Conservation (phyloP, 306 rosid species). For the Herpetospermum pedunculosum region DNA sequence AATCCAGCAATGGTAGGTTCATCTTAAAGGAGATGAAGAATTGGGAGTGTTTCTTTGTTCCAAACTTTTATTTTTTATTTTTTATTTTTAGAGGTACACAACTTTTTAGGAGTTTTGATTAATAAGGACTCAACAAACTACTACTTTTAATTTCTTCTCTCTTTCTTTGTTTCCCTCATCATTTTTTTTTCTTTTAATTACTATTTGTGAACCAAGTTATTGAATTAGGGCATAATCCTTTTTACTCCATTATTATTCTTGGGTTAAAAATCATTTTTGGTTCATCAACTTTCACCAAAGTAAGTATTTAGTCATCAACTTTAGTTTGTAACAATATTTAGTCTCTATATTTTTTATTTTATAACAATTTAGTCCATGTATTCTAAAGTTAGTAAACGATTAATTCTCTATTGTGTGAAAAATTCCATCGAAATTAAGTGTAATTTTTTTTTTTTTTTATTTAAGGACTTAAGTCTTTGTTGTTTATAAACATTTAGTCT, state of each 20-base stretch:
- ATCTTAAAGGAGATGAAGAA: background rate
- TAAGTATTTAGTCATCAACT: too few species aligned
- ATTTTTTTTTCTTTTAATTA: background rate
- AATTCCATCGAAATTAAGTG: too few species aligned
- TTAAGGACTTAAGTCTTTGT: too few species aligned
- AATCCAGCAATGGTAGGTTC: conserved; percentile 12
- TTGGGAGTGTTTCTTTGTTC: conserved; percentile 5
- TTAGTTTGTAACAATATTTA: too few species aligned
- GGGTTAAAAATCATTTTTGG: too few species aligned
- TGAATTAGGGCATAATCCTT: background rate
- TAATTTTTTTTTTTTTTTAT: too few species aligned
- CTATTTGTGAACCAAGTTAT: background rate
- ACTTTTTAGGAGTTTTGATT: background rate
- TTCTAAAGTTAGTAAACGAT: too few species aligned
- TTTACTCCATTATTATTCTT: background rate
- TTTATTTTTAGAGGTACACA: background rate
- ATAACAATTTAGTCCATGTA: too few species aligned
- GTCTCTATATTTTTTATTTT: too few species aligned
- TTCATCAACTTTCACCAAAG: too few species aligned
- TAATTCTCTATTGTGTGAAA: too few species aligned
- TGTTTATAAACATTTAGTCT: too few species aligned
- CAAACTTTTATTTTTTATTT: background rate
- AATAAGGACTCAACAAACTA: background rate
- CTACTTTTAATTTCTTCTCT: background rate
- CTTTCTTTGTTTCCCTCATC: background rate